Evolutionary conservation across 495 filamentous ascomycete species (phyloP), one percentile per base, ranked within the genome.

Genomic region (Hyaloscypha bicolor): DNA sequence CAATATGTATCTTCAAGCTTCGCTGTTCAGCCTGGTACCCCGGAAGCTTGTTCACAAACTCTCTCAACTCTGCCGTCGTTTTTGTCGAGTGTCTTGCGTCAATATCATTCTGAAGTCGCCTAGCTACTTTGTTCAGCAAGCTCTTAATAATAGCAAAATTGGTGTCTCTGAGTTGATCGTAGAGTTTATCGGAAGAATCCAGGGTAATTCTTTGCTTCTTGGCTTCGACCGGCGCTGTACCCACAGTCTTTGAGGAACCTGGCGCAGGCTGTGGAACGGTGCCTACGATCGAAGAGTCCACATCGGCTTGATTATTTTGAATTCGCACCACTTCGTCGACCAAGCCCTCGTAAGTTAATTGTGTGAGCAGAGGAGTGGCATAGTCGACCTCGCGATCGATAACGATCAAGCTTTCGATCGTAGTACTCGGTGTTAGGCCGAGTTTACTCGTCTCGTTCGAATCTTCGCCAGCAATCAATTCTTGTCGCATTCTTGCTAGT

Each of bases 301-400:
- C 86, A 72, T 98, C 94, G 52, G 92, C 89, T 76, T 96, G 91
- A 76, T 94, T 97, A 70, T 89, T 86, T 66, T 90, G 85, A 66
- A 99, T 94, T 57, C 91, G 90, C 68, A 97, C 96, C 42, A 93
- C 85, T 78, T 99, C 96, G 75, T 99, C 96, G 60, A 99, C 91
- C 33, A 99, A 77, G 0, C 96, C 96, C 79, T 98, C 94, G 73
- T 99, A 99, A 9, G 96, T 99, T 51, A 99, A 82, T 75, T 98
- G 96, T 0, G 95, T 98, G 57, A 98, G 86, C 14, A 99, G 84
- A 2, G 90, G 88, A 25, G 95, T 96, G 33, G 91, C 91, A 77
- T 94, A 92, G 73, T 99, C 96, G 57, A 96, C 89, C 69, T 97
- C 93, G 48, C 96, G 90, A 77, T 97, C 96, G 42, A 98, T 94